These are phyloP conservation scores for Phialocephala subalpina DNA, from an alignment of 2,329 filamentous ascomycete species.

Conservation along the genomic window DNA sequence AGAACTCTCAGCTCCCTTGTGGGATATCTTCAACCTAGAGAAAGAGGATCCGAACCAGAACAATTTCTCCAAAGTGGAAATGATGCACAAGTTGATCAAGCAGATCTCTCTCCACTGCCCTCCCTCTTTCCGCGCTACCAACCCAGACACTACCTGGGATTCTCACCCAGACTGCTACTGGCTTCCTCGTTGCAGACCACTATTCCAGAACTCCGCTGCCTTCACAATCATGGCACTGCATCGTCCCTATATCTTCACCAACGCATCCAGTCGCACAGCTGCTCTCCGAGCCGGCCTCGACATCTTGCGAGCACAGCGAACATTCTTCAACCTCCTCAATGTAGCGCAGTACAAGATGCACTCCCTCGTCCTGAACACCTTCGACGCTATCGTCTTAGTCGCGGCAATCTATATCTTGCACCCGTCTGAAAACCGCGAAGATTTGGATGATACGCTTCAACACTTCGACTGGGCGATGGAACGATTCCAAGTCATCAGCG, in stretches of 20 bases:
- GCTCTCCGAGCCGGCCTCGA: constrained; percentile 63
- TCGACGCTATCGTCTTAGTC: constrained; percentile 69
- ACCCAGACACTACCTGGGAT: constrained; percentile 66
- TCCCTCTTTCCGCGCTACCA: constrained; percentile 59
- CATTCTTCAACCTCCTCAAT: constrained; percentile 54
- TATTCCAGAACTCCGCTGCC: constrained; percentile 55
- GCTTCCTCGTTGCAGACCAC: constrained; percentile 57
- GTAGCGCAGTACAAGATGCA: constrained; percentile 62
- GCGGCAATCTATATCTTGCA: constrained; percentile 69
- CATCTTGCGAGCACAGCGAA: constrained; percentile 64
- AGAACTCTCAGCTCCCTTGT: constrained; percentile 56
- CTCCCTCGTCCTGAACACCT: constrained; percentile 68
- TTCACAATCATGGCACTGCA: constrained; percentile 68
- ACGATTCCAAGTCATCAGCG: constrained; percentile 63
- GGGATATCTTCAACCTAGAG: constrained; percentile 60
- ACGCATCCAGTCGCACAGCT: constrained; percentile 59
- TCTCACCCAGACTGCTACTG: constrained; percentile 59
- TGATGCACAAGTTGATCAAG: constrained; percentile 59
- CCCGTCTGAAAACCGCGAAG: constrained; percentile 60
- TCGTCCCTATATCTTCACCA: constrained; percentile 68
- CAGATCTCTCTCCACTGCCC: constrained; percentile 58
- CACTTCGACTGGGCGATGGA: constrained; percentile 68
- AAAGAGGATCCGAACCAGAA: constrained; percentile 62
- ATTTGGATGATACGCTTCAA: constrained; percentile 56
- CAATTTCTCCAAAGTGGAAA: constrained; percentile 61